Base-by-base conservation (phyloP, 179 eudicot species). In the Monotropa hypopitys region DNA sequence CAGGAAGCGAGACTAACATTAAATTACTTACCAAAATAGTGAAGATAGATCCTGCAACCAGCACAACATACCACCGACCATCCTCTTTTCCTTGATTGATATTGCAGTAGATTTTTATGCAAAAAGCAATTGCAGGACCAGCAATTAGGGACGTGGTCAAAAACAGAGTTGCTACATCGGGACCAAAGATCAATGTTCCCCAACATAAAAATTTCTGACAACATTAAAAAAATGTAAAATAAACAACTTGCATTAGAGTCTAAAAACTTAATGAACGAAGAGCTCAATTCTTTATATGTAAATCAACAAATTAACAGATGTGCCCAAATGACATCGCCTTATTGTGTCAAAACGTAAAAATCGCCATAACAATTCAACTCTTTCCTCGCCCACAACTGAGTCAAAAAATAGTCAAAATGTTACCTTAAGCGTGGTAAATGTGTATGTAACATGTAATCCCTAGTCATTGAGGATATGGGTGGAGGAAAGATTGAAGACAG, bases 181-280 rank as follows among this genome's bases (percentile, higher is more conserved):
- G 98, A 84, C 98, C 98, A 86, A 90, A 94, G 81, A 94, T 84
- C 54, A 94, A 83, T 86, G 97, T 92, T 82, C 98, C 98, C 69
- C 92, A 90, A 73, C 84, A 88, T 5, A 86, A 78, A 80, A 94
- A 94, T 86, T 72, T 90, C 98, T 94, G 85, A 8, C 30, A 85
- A 66, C 46, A 80, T 76, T 75, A 30, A 80, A 69, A 63, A 74
- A 54, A 33, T 38, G 21, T 32, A 65, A 33, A 76, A 40, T 23
- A 56, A 73, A n/a, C 43, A 46, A 21, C 12, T 12, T 5, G 23
- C 16, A 38, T n/a, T 47, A n/a, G 1, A 2, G 45, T 65, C 59
- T 42, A 49, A 5, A 74, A 28, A 50, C 4, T 26, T 15, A 20
- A 15, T 3, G 45, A 66, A 66, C n/a, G 46, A 66, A 66, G 42